Base-by-base conservation (phyloP, 768 basidiomycete species). In the Cyclocybe aegerita region DNA sequence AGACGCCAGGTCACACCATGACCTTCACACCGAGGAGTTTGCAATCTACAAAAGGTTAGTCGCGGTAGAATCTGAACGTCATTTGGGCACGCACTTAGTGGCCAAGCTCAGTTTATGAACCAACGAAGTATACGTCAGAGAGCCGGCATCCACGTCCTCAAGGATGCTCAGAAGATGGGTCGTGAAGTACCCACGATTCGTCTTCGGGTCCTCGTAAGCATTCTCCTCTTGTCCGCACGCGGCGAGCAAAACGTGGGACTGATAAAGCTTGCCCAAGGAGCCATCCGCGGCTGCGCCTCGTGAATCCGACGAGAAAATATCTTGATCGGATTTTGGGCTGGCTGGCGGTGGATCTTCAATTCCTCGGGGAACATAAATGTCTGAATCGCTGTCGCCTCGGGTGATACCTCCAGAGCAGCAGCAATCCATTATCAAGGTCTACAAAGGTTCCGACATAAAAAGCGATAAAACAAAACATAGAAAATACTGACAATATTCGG, bases 371-470 rank as follows among this genome's bases (percentile, higher is more conserved):
- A 15, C 44, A 17, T 10, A 45, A 43, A 33, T 29, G 10, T n/a
- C 11, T 15, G 31, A 36, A n/a, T 43, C 15, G 10, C 7, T 16
- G 39, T 41, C 39, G 17, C n/a, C 40, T 11, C 48, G 56, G 48
- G 12, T 51, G 50, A 47, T 15, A 42, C 45, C 15, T 43, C 56
- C 54, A 6, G 59, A 53, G 36, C 54, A 43, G 31, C 59, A 60
- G 33, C 52, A 60, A 34, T 60, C 59, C 12, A 57, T 50, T 9
- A 60, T 55, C 10, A 58, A 45, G 6, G 57, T 55, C 59, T 60
- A n/a, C 7, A 37, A 9, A 15, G 29, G 6, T 32, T 14, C 11
- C 34, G 35, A n/a, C 36, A 31, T 30, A 10, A n/a, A 14, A 6
- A 15, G 23, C 15, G 23, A 23, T 5, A 30, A 39, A 0, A 7